Conservation (phyloP, 2,329 filamentous ascomycete genomes). For the Incumbomyces lentus region DNA sequence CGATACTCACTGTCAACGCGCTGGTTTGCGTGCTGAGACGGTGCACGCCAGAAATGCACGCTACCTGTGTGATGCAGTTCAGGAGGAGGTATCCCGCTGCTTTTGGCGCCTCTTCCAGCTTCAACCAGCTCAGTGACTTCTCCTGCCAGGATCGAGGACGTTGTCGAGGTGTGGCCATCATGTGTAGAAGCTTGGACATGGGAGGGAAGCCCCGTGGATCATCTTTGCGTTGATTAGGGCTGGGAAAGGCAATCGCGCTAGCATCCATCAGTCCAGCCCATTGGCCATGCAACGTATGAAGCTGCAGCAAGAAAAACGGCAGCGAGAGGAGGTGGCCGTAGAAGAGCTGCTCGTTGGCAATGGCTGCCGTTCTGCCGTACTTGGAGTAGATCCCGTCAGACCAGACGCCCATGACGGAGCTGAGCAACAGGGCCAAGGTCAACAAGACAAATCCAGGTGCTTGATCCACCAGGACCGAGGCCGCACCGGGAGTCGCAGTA, state of each 20-base stretch:
- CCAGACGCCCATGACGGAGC: conserved; percentile 89
- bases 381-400: conserved; percentile 79
- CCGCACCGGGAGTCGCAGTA: conserved; percentile 20
- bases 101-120: conserved; percentile 23
- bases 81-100: conserved; percentile 29
- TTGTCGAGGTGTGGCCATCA: background rate
- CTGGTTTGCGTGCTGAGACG: conserved; percentile 80
- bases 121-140: background rate
- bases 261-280: conserved; percentile 37
- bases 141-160: background rate
- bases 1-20: conserved; percentile 90
- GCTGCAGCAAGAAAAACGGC: conserved; percentile 35
- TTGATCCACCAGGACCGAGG: conserved; percentile 35
- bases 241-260: conserved; percentile 48
- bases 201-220: conserved; percentile 13
- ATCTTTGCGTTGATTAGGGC: background rate
- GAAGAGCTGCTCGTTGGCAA: conserved; percentile 89
- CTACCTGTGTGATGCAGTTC: conserved; percentile 74
- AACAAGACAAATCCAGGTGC: conserved; percentile 64
- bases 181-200: conserved; percentile 18
- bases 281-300: conserved; percentile 24
- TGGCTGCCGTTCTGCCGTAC: conserved; percentile 60
- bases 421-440: conserved; percentile 77
- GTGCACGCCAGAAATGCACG: conserved; percentile 93
- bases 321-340: conserved; percentile 58